A percentile compares a stretch with the other conserved stretches of the same genome.
These are phyloP conservation scores for Oryza rufipogon DNA, from an alignment of 176 grass and related monocot species.

Conservation along the genomic window DNA sequence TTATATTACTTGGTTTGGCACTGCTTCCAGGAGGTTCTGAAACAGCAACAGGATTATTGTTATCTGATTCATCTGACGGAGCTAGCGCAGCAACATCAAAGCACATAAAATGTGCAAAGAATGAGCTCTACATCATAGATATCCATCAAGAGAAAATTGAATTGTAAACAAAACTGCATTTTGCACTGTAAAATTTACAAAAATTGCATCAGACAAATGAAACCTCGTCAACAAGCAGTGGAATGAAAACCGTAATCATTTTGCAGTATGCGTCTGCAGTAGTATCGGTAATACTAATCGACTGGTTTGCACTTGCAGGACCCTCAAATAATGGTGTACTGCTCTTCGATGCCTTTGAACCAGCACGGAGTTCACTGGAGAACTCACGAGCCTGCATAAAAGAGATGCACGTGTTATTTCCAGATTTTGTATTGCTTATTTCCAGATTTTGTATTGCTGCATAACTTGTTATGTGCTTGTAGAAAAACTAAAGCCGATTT, in stretches of 20 bases:
- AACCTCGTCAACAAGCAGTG: conserved; percentile 95
- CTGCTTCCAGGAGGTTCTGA: conserved; percentile 46
- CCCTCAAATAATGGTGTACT: conserved; percentile 72
- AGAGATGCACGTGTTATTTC: conserved; percentile 21
- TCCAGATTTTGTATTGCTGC: background rate
- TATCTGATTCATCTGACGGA: conserved; percentile 48
- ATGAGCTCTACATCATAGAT: conserved; percentile 67
- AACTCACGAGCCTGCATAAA: conserved; percentile 74
- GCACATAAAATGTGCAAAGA: conserved; percentile 99
- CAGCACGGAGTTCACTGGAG: conserved; percentile 81
- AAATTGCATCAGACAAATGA: conserved; percentile 21
- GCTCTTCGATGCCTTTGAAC: conserved; percentile 74
- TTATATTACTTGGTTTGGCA: conserved; percentile 48
- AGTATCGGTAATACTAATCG: conserved; percentile 62
- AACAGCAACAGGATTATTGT: conserved; percentile 32
- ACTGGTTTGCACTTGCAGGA: conserved; percentile 53
- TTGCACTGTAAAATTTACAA: conserved; percentile 27
- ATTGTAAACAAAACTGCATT: conserved; percentile 7
- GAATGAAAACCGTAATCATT: conserved; percentile 90
- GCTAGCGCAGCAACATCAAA: conserved; percentile 65
- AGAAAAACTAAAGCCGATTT: background rate
- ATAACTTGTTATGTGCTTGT: background rate
- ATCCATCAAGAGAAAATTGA: conserved; percentile 7
- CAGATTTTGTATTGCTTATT: conserved; percentile 3
- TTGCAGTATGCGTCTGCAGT: conserved; percentile 82